These are phyloP conservation scores for Termitomyces sp. DNA, from an alignment of 768 basidiomycete genomes.

Conservation along the genomic window DNA sequence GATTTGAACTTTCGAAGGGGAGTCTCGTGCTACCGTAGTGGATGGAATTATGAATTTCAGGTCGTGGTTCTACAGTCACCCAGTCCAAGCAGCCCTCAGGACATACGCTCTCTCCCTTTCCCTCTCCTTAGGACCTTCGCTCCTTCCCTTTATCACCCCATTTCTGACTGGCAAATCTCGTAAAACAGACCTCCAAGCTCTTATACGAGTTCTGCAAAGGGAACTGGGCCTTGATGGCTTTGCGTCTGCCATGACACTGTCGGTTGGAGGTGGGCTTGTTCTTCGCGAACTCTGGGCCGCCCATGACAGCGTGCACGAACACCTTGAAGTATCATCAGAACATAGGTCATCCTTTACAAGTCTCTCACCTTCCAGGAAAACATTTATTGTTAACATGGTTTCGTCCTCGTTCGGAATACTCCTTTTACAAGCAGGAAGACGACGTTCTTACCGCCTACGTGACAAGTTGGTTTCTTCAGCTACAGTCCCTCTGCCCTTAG, in stretches of 20 bases:
- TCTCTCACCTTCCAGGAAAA: conserved; percentile 37
- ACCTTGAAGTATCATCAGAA: background rate
- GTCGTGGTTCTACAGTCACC: conserved; percentile 11
- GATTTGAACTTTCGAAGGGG: too few species aligned
- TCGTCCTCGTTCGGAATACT: conserved; percentile 52
- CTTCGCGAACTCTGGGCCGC: conserved; percentile 40
- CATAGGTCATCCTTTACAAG: conserved; percentile 12
- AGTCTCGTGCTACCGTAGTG: too few species aligned
- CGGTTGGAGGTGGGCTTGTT: conserved; percentile 59
- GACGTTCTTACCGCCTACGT: conserved; percentile 23
- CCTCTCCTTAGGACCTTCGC: conserved; percentile 60
- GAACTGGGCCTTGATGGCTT: conserved; percentile 62
- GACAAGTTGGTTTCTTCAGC: conserved; percentile 1
- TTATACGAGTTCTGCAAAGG: conserved; percentile 38
- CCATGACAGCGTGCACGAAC: background rate
- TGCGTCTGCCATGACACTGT: conserved; percentile 60
- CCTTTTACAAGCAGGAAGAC: conserved; percentile 49
- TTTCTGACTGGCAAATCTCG: conserved; percentile 17
- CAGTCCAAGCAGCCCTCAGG: conserved; percentile 48
- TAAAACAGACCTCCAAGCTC: conserved; percentile 17
- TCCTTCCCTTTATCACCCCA: conserved; percentile 47
- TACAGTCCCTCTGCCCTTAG: background rate
- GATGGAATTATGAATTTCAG: conserved; percentile 8
- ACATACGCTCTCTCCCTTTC: conserved; percentile 64
- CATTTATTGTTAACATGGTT: conserved; percentile 52